These are phyloP conservation scores for Thalassiosira hispida DNA, from an alignment of 352 stramenopile species.

Conservation along the genomic window DNA sequence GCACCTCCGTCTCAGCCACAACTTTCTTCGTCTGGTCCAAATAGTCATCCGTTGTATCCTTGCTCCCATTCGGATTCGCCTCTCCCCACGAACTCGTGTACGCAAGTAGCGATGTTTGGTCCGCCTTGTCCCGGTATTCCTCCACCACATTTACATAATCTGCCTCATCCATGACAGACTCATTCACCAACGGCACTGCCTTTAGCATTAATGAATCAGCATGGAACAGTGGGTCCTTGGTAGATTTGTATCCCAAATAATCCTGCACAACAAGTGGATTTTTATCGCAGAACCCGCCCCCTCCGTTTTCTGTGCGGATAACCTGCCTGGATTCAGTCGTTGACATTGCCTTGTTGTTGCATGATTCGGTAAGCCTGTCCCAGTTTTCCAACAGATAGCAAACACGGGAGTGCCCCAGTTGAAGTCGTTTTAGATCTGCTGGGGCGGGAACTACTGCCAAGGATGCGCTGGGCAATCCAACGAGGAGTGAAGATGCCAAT, in stretches of 20 bases:
- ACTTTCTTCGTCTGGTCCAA: conserved; percentile 69
- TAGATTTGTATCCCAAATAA: conserved; percentile 79
- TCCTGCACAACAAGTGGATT: conserved; percentile 71
- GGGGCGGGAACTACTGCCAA: conserved; percentile 43
- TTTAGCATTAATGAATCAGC: conserved; percentile 78
- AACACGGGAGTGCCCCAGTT: conserved; percentile 67
- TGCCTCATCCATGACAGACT: conserved; percentile 57
- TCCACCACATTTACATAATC: conserved; percentile 78
- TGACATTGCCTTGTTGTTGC: conserved; percentile 61
- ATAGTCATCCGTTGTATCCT: conserved; percentile 78
- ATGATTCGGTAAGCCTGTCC: conserved; percentile 68
- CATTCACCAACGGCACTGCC: conserved; percentile 62
- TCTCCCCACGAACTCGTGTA: conserved; percentile 75
- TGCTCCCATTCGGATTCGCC: conserved; percentile 79
- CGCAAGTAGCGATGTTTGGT: conserved; percentile 64
- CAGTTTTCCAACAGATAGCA: conserved; percentile 72
- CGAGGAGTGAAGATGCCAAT: conserved; percentile 5
- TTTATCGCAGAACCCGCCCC: conserved; percentile 64
- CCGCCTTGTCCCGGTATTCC: conserved; percentile 72
- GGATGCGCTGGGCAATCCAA: conserved; percentile 16
- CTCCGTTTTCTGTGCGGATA: conserved; percentile 70
- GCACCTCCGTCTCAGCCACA: conserved; percentile 62
- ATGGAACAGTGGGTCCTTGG: conserved; percentile 77
- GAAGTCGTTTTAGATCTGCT: conserved; percentile 64
- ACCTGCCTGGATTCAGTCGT: conserved; percentile 67